Conservation (phyloP, 176 grass and related monocot species). For the Luzula sylvatica region DNA sequence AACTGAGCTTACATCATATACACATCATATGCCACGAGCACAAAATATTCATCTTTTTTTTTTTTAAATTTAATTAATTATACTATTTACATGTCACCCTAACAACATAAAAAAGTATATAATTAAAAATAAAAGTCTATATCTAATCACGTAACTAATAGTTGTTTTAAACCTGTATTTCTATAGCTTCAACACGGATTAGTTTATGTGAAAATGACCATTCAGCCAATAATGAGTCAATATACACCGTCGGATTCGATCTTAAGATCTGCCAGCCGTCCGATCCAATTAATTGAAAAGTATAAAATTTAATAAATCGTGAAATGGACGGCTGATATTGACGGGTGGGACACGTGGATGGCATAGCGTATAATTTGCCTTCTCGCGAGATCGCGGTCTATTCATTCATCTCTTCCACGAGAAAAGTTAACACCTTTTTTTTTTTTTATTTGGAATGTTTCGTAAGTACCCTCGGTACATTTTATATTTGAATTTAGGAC, state of each 20-base stretch:
- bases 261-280: too few relatives aligned
- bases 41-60: not conserved
- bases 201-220: not conserved
- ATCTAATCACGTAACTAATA: too few relatives aligned
- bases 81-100: not conserved
- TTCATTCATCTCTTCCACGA: constrained; percentile 3
- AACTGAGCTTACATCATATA: constrained; percentile 4
- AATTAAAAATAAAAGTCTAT: not conserved
- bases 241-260: too few relatives aligned
- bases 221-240: too few relatives aligned
- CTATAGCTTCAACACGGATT: not conserved
- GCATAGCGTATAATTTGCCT: not conserved
- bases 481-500: too few relatives aligned
- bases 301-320: too few relatives aligned
- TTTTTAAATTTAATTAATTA: too few relatives aligned
- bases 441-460: not conserved
- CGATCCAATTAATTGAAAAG: too few relatives aligned
- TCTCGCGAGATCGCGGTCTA: constrained; percentile 1
- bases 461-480: too few relatives aligned
- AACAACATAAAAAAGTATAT: not conserved
- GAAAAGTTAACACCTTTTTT: not conserved
- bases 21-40: not conserved
- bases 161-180: too few relatives aligned
- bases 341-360: not conserved
- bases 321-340: too few relatives aligned